Base-by-base conservation (phyloP, 805 yeast genomes). In the Candida golubevii region DNA sequence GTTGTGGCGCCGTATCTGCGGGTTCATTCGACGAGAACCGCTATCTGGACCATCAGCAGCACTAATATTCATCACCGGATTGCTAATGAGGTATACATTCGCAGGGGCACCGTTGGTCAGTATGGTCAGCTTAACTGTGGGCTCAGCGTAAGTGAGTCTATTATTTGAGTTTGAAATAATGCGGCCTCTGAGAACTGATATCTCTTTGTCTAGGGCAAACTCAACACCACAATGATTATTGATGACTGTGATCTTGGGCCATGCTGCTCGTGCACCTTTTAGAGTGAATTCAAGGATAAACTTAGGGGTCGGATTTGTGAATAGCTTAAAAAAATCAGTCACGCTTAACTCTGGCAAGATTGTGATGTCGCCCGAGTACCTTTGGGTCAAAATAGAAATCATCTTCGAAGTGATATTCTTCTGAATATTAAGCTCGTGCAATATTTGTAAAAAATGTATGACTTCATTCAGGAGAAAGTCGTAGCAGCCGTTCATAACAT, bases 351-450 rank as follows among this genome's bases (percentile, higher is more conserved):
- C 86, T 0, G 98, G 99, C 36, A 95, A 63, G 37, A 93, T 89
- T 1, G 98, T 93, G 33, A 93, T 84, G 61, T 93, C 95, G 1
- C 99, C 99, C 10, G 90, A 82, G 61, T 93, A 93, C 49, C 82
- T 82, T 59, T 93, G 99, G 0, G 90, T 78, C 14, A 93, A 61
- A 4, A 93, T 77, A 0, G 95, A 83, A 35, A 83, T 78, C 36
- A 86, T 51, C 51, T 88, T 88, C 9, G 89, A 80, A 36, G 87
- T 77, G 11, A 85, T 58, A 50, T 85, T 87, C 47, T 82, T 79
- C 35, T 84, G 79, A 12, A 93, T 66, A 12, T 96, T 96, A 42
- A 88, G 59, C 61, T 89, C 96, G 38, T 81, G 77, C 36, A 80
- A 63, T 47, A 93, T 68, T 47, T 84, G 87, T 33, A 91, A 64